A percentile compares a stretch with the other conserved stretches of the same genome.
These are phyloP conservation scores for Alternaria ethzedia DNA, from an alignment of 2,329 filamentous ascomycete genomes.

Conservation along the genomic window DNA sequence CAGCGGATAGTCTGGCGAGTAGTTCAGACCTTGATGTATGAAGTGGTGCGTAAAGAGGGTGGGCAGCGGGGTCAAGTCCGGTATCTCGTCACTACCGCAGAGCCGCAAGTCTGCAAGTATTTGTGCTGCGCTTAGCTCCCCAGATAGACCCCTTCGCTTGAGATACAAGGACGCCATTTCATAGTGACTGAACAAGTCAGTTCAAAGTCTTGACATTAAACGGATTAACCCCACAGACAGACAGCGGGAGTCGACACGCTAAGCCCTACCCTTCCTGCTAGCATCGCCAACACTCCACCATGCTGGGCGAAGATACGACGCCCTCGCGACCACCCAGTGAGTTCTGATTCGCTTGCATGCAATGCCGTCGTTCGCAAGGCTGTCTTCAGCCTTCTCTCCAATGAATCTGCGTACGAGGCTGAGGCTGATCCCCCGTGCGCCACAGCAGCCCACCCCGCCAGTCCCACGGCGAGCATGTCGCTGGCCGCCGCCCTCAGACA, in stretches of 20 bases:
- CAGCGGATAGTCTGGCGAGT: constrained; percentile 4
- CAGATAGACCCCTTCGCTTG: neutral
- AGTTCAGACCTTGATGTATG: constrained; percentile 8
- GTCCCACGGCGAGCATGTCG: constrained; percentile 18
- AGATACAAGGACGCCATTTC: neutral
- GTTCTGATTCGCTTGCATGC: constrained; percentile 19
- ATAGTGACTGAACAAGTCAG: neutral
- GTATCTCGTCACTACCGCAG: constrained; percentile 12
- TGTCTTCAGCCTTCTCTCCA: constrained; percentile 2
- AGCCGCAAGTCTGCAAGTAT: constrained; percentile 10
- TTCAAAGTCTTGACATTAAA: neutral
- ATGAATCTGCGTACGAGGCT: constrained; percentile 2
- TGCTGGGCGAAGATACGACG: constrained; percentile 5
- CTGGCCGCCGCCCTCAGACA: constrained; percentile 28
- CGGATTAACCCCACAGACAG: constrained; percentile 1
- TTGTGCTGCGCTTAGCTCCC: neutral
- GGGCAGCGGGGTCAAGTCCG: neutral
- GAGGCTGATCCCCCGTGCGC: constrained; percentile 24
- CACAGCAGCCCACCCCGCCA: constrained; percentile 22
- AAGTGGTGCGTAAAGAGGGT: neutral
- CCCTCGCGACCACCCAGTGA: constrained; percentile 15
- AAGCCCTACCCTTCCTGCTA: constrained; percentile 17
- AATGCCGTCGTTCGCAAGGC: constrained; percentile 13
- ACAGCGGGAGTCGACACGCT: constrained; percentile 3
- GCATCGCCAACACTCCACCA: constrained; percentile 3